Evolutionary conservation across 1,139 yeast species (phyloP), one percentile per base, ranked within the genome.

Genomic region (Entelexis paramagnoliae): DNA sequence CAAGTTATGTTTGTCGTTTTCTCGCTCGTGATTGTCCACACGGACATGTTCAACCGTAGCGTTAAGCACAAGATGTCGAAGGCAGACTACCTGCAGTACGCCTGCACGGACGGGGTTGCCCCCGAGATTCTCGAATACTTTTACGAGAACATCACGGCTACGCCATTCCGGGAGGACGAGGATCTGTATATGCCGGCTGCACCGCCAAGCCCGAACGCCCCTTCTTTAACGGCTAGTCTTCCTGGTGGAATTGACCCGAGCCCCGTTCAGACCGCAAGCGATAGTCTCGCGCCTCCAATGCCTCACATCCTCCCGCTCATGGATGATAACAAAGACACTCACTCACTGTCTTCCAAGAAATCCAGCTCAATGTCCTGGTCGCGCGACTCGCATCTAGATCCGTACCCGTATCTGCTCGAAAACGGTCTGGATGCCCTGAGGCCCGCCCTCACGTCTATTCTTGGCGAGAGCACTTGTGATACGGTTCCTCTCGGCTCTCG

Each of bases 51-150:
- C 68, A 82, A 81, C 65, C 72, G 74, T 26, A 78, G 75, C 62
- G 81, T 81, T 64, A 78, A 75, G 59, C 72, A 68, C 54, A 82
- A 81, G 62, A 81, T 82, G 83, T 67, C 78, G 8, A 79, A 75
- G 59, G 64, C 68, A 6, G 86, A 81, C 56, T 82, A 79, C 60
- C 69, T 79, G n/a, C 68, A 71, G 51, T 77, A 74, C 57, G 69
- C 75, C 19, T 63, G 66, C 55, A 64, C 67, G 51, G 66, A 71
- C 58, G 69, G 68, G 7, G 71, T 75, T 35, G 63, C 71, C 1
- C 64, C 66, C 24, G 76, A 73, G 8, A 63, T 69, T 26, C 60
- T 71, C 41, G 73, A 68, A 53, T 81, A 80, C 62, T 76, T 75
- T 56, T 82, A 73, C 60, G 88, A 81, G 59, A 82, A 82, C 60